These are phyloP conservation scores for Bruguiera sexangula DNA, from an alignment of 345 rosid genomes.

Conservation along the genomic window DNA sequence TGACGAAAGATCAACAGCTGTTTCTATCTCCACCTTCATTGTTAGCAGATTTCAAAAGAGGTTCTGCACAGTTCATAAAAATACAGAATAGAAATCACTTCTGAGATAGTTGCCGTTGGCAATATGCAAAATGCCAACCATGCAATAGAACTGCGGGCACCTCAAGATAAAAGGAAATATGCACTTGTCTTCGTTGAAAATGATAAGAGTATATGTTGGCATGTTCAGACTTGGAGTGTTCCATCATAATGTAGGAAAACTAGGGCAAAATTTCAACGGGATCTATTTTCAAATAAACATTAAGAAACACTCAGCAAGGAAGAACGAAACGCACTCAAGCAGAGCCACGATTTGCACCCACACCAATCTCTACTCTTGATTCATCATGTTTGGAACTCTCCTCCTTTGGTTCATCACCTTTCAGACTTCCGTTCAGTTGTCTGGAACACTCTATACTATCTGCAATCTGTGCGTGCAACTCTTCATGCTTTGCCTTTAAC, in stretches of 20 bases:
- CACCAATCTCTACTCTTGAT: slow-evolving; percentile 44
- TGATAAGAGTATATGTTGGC: too few relatives aligned
- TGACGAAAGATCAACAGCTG: not conserved
- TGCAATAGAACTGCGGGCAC: not conserved
- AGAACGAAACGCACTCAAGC: slow-evolving; percentile 37
- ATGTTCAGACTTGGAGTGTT: too few relatives aligned
- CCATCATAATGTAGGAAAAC: too few relatives aligned
- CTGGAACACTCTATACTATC: slow-evolving; percentile 32
- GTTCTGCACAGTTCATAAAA: slow-evolving; percentile 19
- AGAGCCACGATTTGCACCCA: slow-evolving; percentile 46
- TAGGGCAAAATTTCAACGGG: too few relatives aligned
- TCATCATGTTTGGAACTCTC: slow-evolving; percentile 25
- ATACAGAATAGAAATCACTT: not conserved
- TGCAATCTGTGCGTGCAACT: slow-evolving; percentile 44
- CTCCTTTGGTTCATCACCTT: slow-evolving; percentile 15
- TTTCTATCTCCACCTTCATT: slow-evolving; percentile 11
- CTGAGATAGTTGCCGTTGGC: not conserved
- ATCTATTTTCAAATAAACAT: not conserved
- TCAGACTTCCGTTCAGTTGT: slow-evolving; percentile 41
- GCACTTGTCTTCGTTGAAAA: too few relatives aligned
- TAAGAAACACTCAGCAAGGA: not conserved
- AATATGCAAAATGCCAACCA: too few relatives aligned
- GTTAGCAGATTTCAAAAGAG: slow-evolving; percentile 2
- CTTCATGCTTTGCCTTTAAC: slow-evolving; percentile 53
- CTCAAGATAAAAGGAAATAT: not conserved